A percentile compares a stretch with the other conserved stretches of the same genome.
Conservation (phyloP, 2,329 filamentous ascomycete genomes). For the Paecilomyces fulvus region DNA sequence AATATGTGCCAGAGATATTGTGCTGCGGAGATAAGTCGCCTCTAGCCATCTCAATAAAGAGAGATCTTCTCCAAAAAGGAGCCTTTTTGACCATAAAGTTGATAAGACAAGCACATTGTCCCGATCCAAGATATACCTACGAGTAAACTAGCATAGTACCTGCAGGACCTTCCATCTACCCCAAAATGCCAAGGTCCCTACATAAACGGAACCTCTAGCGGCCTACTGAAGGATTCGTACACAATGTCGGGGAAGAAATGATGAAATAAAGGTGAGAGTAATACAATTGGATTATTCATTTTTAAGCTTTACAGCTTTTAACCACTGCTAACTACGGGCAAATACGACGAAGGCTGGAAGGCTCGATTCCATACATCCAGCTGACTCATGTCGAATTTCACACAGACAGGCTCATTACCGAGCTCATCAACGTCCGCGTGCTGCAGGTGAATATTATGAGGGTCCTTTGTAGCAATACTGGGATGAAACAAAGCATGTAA, state of each 20-base stretch:
- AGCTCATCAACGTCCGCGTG: too few species aligned
- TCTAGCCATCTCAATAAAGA: too few species aligned
- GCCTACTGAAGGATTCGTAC: background rate
- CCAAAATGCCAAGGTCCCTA: background rate
- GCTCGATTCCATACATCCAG: too few species aligned
- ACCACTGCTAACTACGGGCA: background rate
- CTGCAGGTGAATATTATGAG: too few species aligned
- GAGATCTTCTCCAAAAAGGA: too few species aligned
- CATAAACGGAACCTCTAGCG: background rate
- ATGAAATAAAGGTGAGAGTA: background rate
- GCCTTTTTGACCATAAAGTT: too few species aligned
- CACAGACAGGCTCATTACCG: too few species aligned
- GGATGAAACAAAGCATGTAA: too few species aligned
- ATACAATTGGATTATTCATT: background rate
- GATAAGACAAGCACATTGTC: background rate
- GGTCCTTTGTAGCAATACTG: too few species aligned
- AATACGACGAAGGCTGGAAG: background rate
- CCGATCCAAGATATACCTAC: background rate
- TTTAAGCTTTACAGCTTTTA: background rate
- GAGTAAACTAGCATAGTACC: background rate
- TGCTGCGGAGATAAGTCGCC: background rate
- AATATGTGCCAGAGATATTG: background rate
- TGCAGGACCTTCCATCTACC: background rate
- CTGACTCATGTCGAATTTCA: too few species aligned
- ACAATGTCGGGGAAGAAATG: background rate